Conservation (phyloP, 768 basidiomycete species). For the Leccinum longicurvipes region DNA sequence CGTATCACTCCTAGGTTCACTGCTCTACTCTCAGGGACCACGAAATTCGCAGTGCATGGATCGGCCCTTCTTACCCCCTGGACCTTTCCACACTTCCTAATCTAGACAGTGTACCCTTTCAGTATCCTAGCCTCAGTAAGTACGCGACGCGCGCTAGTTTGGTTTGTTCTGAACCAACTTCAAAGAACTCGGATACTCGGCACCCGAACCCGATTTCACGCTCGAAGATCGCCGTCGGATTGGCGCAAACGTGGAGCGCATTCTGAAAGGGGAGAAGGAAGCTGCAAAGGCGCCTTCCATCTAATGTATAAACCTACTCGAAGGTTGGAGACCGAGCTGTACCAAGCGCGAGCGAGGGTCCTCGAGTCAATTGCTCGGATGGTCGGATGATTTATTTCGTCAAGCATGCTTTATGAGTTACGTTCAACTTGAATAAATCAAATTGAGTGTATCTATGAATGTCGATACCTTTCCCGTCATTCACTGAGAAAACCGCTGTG, state of each 20-base stretch:
- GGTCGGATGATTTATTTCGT: neutral
- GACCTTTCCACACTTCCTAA: conserved; percentile 57
- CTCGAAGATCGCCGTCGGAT: conserved; percentile 60
- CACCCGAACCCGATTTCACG: conserved; percentile 43
- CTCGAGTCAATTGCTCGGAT: neutral
- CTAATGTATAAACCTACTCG: conserved; percentile 2
- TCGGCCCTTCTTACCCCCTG: conserved; percentile 67
- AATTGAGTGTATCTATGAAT: neutral
- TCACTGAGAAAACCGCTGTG: no score
- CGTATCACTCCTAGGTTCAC: neutral
- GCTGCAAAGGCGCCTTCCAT: conserved; percentile 59
- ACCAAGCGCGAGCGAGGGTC: neutral
- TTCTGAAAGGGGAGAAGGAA: conserved; percentile 59
- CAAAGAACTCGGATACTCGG: conserved; percentile 70
- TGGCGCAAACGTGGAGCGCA: conserved; percentile 58
- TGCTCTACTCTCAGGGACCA: conserved; percentile 51
- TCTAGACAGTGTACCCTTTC: conserved; percentile 55
- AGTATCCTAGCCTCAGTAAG: conserved; percentile 66
- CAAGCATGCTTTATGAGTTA: neutral
- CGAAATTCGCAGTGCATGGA: conserved; percentile 66
- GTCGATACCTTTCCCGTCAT: neutral
- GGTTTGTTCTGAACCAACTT: neutral
- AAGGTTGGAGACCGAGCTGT: neutral
- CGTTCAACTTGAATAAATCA: neutral
- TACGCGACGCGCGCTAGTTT: neutral